Percentiles rank a stretch among this genome's conserved stretches.
These are phyloP conservation scores for Trypanosoma platydactyli DNA, from an alignment of 208 protist genomes.

Conservation along the genomic window DNA sequence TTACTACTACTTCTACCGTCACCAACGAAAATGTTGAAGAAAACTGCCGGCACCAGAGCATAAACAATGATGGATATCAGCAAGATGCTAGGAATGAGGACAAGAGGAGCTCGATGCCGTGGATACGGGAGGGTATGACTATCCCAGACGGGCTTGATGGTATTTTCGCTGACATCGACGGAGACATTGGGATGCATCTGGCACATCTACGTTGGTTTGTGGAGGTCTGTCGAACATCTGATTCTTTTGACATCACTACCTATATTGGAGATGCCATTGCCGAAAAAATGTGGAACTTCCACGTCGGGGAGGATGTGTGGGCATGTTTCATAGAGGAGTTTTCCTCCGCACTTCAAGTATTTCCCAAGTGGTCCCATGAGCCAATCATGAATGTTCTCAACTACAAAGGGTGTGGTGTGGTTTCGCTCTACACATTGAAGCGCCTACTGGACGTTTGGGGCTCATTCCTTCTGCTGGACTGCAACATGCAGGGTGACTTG, in stretches of 20 bases:
- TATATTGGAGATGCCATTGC: slow-evolving; percentile 58
- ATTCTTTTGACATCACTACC: slow-evolving; percentile 41
- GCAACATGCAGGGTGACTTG: slow-evolving; percentile 68
- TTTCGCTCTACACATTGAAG: slow-evolving; percentile 75
- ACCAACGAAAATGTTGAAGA: too few relatives aligned
- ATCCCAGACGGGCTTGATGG: slow-evolving; percentile 17
- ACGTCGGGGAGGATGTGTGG: slow-evolving; percentile 52
- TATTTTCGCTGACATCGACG: slow-evolving; percentile 29
- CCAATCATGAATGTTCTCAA: slow-evolving; percentile 60
- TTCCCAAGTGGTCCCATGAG: slow-evolving; percentile 53
- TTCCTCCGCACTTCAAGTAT: slow-evolving; percentile 40
- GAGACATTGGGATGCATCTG: slow-evolving; percentile 40
- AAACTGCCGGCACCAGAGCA: too few relatives aligned
- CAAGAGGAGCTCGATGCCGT: slow-evolving; percentile 5
- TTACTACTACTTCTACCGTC: too few relatives aligned
- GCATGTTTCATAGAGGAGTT: slow-evolving; percentile 67
- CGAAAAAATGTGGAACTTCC: slow-evolving; percentile 49
- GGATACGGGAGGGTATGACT: slow-evolving; percentile 7
- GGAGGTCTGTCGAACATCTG: slow-evolving; percentile 31
- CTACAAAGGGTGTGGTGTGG: slow-evolving; percentile 73
- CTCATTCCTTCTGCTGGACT: slow-evolving; percentile 73
- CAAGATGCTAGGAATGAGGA: neutral
- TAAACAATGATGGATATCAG: too few relatives aligned
- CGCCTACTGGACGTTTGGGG: slow-evolving; percentile 82
- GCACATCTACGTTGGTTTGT: slow-evolving; percentile 75